These are phyloP conservation scores for Dactylella cylindrospora DNA, from an alignment of 2,329 filamentous ascomycete genomes.

Conservation along the genomic window DNA sequence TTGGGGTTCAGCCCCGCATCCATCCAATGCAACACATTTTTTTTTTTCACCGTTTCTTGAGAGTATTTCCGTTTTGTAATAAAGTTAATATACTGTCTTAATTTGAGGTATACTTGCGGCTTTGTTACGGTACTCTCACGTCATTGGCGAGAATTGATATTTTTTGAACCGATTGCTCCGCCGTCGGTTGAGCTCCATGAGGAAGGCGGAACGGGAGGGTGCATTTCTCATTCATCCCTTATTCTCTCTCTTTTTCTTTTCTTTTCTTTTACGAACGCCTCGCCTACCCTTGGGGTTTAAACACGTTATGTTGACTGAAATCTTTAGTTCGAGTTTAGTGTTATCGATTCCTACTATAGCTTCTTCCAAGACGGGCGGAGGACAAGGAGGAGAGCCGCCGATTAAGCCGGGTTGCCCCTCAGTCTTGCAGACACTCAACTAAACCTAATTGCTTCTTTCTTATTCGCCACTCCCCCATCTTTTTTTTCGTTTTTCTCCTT, in stretches of 20 bases:
- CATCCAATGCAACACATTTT: constrained; percentile 34
- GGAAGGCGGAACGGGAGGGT: constrained; percentile 42
- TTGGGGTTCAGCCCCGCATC: neutral
- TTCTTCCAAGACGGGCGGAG: constrained; percentile 9
- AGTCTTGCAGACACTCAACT: constrained; percentile 18
- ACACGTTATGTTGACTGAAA: no score
- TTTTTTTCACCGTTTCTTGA: neutral
- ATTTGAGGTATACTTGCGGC: no score
- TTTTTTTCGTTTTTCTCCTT: no score
- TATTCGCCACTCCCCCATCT: constrained; percentile 13
- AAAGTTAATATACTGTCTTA: no score
- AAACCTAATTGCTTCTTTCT: neutral
- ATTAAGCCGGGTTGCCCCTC: constrained; percentile 20
- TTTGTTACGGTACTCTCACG: no score
- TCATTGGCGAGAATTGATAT: constrained; percentile 9
- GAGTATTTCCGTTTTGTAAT: no score
- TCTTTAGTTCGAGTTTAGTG: neutral
- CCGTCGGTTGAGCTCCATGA: constrained; percentile 20
- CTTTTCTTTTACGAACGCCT: no score
- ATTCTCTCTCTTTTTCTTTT: neutral
- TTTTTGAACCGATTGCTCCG: no score
- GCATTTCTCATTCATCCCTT: constrained; percentile 12
- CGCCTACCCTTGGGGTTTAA: no score
- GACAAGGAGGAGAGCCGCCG: constrained; percentile 8
- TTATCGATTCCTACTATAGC: neutral